These are phyloP conservation scores for Neurospora tetrasperma DNA, from an alignment of 495 filamentous ascomycete genomes.

Conservation along the genomic window DNA sequence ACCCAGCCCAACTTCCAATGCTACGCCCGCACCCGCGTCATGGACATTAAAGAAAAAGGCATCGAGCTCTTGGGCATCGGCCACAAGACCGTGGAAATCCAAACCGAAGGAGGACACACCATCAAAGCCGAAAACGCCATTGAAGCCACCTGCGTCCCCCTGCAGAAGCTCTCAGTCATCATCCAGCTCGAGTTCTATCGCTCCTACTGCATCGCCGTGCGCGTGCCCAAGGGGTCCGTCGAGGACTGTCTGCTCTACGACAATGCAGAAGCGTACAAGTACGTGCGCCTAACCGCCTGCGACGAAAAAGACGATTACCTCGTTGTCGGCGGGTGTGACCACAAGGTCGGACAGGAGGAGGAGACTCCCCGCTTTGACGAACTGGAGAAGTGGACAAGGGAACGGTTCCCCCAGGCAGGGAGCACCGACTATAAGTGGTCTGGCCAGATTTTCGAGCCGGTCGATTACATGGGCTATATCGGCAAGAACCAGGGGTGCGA, in stretches of 20 bases:
- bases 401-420: slow-evolving; percentile 41
- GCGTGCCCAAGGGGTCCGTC: slow-evolving; percentile 37
- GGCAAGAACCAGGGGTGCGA: slow-evolving; percentile 43
- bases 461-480: slow-evolving; percentile 46
- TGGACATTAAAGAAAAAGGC: slow-evolving; percentile 37
- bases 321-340: slow-evolving; percentile 48
- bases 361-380: slow-evolving; percentile 30
- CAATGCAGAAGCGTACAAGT: slow-evolving; percentile 43
- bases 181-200: slow-evolving; percentile 40
- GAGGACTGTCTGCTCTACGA: slow-evolving; percentile 49
- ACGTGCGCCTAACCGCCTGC: slow-evolving; percentile 42
- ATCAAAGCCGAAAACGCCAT: slow-evolving; percentile 39
- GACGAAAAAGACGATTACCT: slow-evolving; percentile 46
- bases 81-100: slow-evolving; percentile 30
- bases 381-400: slow-evolving; percentile 42
- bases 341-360: slow-evolving; percentile 49
- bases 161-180: slow-evolving; percentile 44
- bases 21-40: slow-evolving; percentile 41
- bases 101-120: slow-evolving; percentile 36
- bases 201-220: slow-evolving; percentile 49
- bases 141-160: slow-evolving; percentile 45
- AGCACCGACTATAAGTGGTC: slow-evolving; percentile 44
- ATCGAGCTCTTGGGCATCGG: slow-evolving; percentile 25
- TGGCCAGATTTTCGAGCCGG: slow-evolving; percentile 48
- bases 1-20: slow-evolving; percentile 43